Conservation (phyloP, 192 early-diverging fungal genomes). For the Dimargaris verticillata region DNA sequence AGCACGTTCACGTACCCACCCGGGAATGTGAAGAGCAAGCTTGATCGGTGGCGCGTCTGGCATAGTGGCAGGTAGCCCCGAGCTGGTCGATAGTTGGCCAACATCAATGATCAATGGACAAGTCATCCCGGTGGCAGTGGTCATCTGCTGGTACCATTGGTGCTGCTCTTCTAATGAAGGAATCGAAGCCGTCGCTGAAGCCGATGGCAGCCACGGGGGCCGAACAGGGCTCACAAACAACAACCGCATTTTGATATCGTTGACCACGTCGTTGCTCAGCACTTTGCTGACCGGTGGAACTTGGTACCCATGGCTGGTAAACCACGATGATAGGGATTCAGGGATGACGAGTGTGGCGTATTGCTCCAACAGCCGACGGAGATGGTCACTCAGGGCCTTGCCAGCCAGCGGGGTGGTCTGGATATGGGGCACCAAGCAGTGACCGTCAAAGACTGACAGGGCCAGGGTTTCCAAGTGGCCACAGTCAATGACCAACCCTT, state of each 20-base stretch:
- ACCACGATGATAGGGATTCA: not conserved
- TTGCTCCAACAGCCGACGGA: conserved; percentile 42
- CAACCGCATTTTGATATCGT: conserved; percentile 49
- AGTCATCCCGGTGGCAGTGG: not conserved
- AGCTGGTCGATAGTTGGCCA: too few species aligned
- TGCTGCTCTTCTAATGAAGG: not conserved
- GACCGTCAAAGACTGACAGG: conserved; percentile 59
- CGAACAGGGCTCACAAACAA: conserved; percentile 29
- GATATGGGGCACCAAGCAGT: conserved; percentile 46
- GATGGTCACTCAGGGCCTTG: conserved; percentile 32
- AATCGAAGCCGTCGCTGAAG: too few species aligned
- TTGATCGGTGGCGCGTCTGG: too few species aligned
- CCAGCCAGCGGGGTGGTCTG: conserved; percentile 49
- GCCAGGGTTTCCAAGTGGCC: conserved; percentile 61
- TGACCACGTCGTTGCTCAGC: conserved; percentile 34
- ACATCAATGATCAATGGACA: conserved; percentile 3
- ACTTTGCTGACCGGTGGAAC: conserved; percentile 20
- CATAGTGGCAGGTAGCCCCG: too few species aligned
- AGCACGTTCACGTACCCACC: conserved; percentile 72
- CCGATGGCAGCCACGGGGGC: not conserved
- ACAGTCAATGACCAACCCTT: conserved; percentile 76
- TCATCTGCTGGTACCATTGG: conserved; percentile 7
- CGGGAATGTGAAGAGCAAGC: conserved; percentile 31
- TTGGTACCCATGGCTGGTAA: conserved; percentile 9
- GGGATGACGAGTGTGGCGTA: conserved; percentile 26